Evolutionary conservation across 169 alveolate species (phyloP), one percentile per base, ranked within the genome.

Genomic region (Blepharisma undulans): DNA sequence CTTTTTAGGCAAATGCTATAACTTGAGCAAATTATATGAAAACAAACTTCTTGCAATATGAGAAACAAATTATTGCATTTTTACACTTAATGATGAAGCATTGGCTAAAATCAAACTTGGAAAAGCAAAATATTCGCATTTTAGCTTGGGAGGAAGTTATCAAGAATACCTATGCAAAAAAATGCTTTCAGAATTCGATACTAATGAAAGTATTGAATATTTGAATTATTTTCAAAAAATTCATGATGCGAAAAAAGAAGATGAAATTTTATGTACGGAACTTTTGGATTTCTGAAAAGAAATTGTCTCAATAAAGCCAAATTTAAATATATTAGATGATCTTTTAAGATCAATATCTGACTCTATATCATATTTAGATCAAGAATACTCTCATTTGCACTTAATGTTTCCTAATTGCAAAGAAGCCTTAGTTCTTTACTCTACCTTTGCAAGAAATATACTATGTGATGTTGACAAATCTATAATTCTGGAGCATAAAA

Each of bases 31-130:
- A 27, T 78, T 29, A 27, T 4, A 34, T 29, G 18, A 32, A 78
- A 32, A 78, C 34, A 27, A 27, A 29, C 66, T 48, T 48, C 10
- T 48, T 10, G 66, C 86, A 29, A 78, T 78, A 29, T 78, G 86
- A 8, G 86, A 25, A 78, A 4, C 61, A 21, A 78, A 78, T 78
- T 78, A 78, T 78, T 78, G 86, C 71, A 78, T 78, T 29, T 78
- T 27, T 78, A 29, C 86, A 12, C 18, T 78, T 12, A 32, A 78
- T 27, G 86, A 78, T 6, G 29, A 29, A 12, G 61, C 61, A 78
- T 36, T 78, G 16, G 86, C 86, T 32, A 27, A 78, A 27, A 78
- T 78, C 7, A 78, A 78, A 12, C 86, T 78, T 25, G 34, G 21
- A 4, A 25, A n/a, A 78, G 6, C 34, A 21, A 25, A 78, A 21